Evolutionary conservation across 805 yeast species (phyloP).

Genomic region (Jamesozyma spencerorum): DNA sequence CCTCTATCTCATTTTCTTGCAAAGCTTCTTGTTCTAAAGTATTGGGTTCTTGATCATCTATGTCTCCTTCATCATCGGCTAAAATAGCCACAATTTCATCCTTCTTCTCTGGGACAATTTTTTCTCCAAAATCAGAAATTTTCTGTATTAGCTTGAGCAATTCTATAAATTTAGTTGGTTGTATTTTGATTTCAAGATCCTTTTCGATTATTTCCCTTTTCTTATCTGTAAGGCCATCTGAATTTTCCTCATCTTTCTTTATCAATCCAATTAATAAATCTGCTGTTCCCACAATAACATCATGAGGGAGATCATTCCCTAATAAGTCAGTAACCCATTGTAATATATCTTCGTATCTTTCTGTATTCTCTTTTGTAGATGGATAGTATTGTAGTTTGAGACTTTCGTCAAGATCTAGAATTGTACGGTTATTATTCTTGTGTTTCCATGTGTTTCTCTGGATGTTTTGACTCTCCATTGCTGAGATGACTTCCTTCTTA

Average conservation of each 20-base stretch:
- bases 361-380: slow-evolving; percentile 41
- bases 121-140: slow-evolving; percentile 44
- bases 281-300: slow-evolving; percentile 39
- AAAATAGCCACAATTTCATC: slow-evolving; percentile 37
- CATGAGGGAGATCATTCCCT: slow-evolving; percentile 69
- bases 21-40: slow-evolving; percentile 8
- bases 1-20: slow-evolving; percentile 18
- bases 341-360: slow-evolving; percentile 47
- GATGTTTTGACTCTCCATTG: slow-evolving; percentile 7
- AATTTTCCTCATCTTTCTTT: slow-evolving; percentile 14
- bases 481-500: slow-evolving; percentile 15
- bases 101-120: slow-evolving; percentile 17
- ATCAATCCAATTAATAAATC: slow-evolving; percentile 18
- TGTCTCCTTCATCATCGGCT: slow-evolving; percentile 38
- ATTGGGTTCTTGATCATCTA: slow-evolving; percentile 12
- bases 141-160: slow-evolving; percentile 36
- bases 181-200: slow-evolving; percentile 31
- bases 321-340: slow-evolving; percentile 47
- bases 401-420: slow-evolving; percentile 31
- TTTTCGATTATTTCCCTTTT: slow-evolving; percentile 41
- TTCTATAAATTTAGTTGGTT: slow-evolving; percentile 35
- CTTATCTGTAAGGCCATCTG: slow-evolving; percentile 25
- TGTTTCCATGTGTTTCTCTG: neutral
- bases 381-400: slow-evolving; percentile 59
- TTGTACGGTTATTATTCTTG: slow-evolving; percentile 13